These are phyloP conservation scores for Phaeomoniella chlamydospora DNA, from an alignment of 2,329 filamentous ascomycete species.

Conservation along the genomic window DNA sequence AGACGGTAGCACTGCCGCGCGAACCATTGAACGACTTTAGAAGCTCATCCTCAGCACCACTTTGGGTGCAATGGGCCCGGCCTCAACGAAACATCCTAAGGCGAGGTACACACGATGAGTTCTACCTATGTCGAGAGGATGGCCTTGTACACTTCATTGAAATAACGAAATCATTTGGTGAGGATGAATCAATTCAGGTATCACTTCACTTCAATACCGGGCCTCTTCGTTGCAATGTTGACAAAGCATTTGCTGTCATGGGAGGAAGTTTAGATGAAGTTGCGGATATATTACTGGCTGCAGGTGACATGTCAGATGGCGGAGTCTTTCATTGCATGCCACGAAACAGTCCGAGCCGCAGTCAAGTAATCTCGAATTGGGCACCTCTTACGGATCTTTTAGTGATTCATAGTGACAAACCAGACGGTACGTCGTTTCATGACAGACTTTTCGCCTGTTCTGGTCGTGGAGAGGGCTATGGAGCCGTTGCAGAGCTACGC, in stretches of 20 bases:
- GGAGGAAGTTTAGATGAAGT: conserved; percentile 30
- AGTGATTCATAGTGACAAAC: conserved; percentile 1
- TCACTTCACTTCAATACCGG: conserved; percentile 46
- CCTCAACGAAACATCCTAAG: conserved; percentile 53
- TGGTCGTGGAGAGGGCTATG: conserved; percentile 23
- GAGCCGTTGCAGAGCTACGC: conserved; percentile 53
- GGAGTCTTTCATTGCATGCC: conserved; percentile 58
- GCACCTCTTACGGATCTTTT: conserved; percentile 34
- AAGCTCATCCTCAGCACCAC: conserved; percentile 24
- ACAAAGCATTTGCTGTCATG: conserved; percentile 63
- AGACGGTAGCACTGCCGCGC: conserved; percentile 11
- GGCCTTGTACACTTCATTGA: conserved; percentile 63
- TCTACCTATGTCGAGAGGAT: conserved; percentile 82
- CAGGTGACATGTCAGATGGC: conserved; percentile 65
- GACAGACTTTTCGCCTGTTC: not conserved
- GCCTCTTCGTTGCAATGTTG: conserved; percentile 54
- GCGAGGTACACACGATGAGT: conserved; percentile 53
- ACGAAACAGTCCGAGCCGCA: conserved; percentile 35
- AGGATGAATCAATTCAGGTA: conserved; percentile 34
- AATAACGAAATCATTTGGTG: conserved; percentile 31
- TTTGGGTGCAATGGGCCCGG: conserved; percentile 78
- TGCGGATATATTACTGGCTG: conserved; percentile 66
- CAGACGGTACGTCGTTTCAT: not conserved
- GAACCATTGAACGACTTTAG: conserved; percentile 4
- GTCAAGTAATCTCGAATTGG: conserved; percentile 51